Percentiles rank a stretch among this genome's conserved stretches.
These are phyloP conservation scores for Tylopilus rubrobrunneus DNA, from an alignment of 768 basidiomycete species.

Conservation along the genomic window DNA sequence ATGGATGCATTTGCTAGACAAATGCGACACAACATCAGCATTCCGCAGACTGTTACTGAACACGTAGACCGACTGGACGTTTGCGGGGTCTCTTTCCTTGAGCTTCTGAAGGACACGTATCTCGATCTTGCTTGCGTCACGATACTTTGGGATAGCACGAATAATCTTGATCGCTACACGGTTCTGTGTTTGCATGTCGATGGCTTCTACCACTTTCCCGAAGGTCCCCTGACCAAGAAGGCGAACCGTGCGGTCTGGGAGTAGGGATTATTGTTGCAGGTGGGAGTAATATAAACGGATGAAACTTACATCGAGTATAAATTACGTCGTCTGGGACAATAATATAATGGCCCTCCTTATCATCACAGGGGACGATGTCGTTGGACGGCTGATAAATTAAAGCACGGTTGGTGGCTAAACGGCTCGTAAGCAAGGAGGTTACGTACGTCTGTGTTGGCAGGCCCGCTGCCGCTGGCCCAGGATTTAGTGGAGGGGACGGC, in stretches of 20 bases:
- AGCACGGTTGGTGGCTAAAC: constrained; percentile 24
- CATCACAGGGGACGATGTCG: constrained; percentile 76
- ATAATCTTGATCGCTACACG: constrained; percentile 98
- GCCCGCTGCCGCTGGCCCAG: constrained; percentile 64
- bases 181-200: constrained; percentile 70
- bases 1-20: constrained; percentile 91
- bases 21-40: constrained; percentile 15
- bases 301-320: constrained; percentile 69
- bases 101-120: constrained; percentile 91
- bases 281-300: constrained; percentile 1
- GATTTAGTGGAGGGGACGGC: constrained; percentile 52
- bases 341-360: constrained; percentile 99
- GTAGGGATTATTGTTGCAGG: constrained; percentile 13
- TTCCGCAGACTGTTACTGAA: constrained; percentile 10
- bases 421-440: constrained; percentile 13
- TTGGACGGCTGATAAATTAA: constrained; percentile 52
- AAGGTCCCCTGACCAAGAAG: constrained; percentile 97
- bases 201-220: constrained; percentile 95
- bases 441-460: constrained; percentile 66
- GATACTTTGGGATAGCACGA: constrained; percentile 96
- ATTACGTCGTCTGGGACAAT: constrained; percentile 90
- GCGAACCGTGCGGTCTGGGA: constrained; percentile 83
- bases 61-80: constrained; percentile 68
- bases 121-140: constrained; percentile 98
- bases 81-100: constrained; percentile 82